A percentile compares a stretch with the other conserved stretches of the same genome.
Conservation (phyloP, 108 stramenopile genomes). For the Pseudonitzschia multistriata region DNA sequence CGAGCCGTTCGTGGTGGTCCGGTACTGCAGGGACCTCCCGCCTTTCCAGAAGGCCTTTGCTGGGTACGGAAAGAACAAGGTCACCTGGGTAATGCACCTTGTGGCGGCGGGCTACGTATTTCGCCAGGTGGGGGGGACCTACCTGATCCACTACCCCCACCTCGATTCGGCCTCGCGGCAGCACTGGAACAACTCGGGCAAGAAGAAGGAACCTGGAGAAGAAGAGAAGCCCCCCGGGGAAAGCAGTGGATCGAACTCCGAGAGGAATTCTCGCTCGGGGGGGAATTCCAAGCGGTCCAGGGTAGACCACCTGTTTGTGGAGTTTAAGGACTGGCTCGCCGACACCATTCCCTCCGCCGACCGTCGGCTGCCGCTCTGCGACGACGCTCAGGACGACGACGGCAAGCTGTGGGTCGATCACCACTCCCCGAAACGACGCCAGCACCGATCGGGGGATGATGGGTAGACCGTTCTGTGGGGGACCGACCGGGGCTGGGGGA, state of each 20-base stretch:
- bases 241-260: not conserved
- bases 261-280: not conserved
- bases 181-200: constrained; percentile 65
- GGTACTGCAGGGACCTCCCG: constrained; percentile 64
- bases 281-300: constrained; percentile 47
- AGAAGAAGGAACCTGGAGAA: not conserved
- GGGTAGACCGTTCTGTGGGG: no score
- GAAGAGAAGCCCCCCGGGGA: constrained; percentile 4
- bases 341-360: constrained; percentile 40
- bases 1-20: constrained; percentile 77
- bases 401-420: constrained; percentile 47
- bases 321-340: constrained; percentile 61
- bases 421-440: not conserved
- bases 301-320: constrained; percentile 61
- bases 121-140: constrained; percentile 53
- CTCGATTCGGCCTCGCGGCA: constrained; percentile 47
- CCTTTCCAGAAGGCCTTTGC: constrained; percentile 67
- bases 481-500: no score
- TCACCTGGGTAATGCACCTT: constrained; percentile 74
- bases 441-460: no score
- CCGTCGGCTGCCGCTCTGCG: constrained; percentile 38
- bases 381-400: constrained; percentile 66
- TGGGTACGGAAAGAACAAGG: constrained; percentile 81
- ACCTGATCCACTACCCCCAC: constrained; percentile 76
- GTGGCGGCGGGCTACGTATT: constrained; percentile 52